Percentiles rank a stretch among this genome's conserved stretches.
Conservation (phyloP, 352 stramenopile genomes). For the Phytophthora citricola region DNA sequence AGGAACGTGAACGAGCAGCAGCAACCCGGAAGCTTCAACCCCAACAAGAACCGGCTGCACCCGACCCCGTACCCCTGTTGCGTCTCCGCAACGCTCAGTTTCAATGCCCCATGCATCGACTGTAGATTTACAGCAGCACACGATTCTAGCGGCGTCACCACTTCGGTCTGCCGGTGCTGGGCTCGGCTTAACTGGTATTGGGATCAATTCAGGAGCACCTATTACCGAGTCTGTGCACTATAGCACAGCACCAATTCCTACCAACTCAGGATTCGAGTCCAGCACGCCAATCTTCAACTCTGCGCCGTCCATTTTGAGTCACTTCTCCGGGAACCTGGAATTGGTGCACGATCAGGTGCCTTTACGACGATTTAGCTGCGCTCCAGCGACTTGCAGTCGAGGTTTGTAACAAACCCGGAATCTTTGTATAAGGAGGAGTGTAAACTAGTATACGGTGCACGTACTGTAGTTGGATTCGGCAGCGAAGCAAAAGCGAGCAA, state of each 20-base stretch:
- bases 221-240: neutral
- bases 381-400: constrained; percentile 50
- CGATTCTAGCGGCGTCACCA: neutral
- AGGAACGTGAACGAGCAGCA: constrained; percentile 25
- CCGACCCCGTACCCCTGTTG: neutral
- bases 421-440: neutral
- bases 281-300: constrained; percentile 40
- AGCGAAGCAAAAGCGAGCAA: constrained; percentile 13
- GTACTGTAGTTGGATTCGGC: constrained; percentile 15
- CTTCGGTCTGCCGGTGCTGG: constrained; percentile 1
- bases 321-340: constrained; percentile 46
- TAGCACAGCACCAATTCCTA: neutral
- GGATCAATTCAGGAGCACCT: neutral
- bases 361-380: constrained; percentile 47
- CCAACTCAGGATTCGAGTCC: neutral
- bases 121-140: constrained; percentile 9
- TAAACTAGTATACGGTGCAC: neutral
- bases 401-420: constrained; percentile 21
- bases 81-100: constrained; percentile 1
- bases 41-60: constrained; percentile 11
- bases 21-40: constrained; percentile 23
- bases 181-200: neutral
- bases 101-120: neutral
- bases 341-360: constrained; percentile 25
- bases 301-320: constrained; percentile 55